Percentiles rank a stretch among this genome's conserved stretches.
These are phyloP conservation scores for Mycosphaerella arachidis DNA, from an alignment of 2,329 filamentous ascomycete species.

Conservation along the genomic window DNA sequence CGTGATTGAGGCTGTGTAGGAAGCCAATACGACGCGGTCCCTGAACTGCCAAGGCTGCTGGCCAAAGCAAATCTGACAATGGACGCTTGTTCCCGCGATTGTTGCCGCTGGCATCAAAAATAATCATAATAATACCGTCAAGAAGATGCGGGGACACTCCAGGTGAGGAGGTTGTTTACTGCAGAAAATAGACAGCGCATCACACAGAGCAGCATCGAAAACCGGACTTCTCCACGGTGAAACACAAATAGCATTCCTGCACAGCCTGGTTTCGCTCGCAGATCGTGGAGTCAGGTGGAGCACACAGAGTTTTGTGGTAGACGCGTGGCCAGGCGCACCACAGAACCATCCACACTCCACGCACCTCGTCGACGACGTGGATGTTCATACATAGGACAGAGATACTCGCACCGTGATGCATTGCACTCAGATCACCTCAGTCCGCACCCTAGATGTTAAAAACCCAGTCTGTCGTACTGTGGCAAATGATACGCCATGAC, in stretches of 20 bases:
- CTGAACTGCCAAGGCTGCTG: neutral
- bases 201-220: neutral
- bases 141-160: too few species aligned
- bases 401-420: too few species aligned
- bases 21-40: neutral
- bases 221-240: neutral
- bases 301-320: neutral
- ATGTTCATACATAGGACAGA: too few species aligned
- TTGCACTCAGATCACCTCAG: neutral
- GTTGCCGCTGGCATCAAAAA: neutral
- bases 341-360: too few species aligned
- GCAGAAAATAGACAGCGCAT: neutral
- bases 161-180: neutral
- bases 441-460: neutral
- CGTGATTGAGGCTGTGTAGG: neutral
- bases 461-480: neutral
- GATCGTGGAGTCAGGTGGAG: neutral
- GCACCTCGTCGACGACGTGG: too few species aligned
- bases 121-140: neutral
- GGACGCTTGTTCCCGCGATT: neutral
- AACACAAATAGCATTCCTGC: constrained; percentile 1
- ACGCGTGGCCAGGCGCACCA: too few species aligned
- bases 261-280: neutral
- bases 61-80: neutral
- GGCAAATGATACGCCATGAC: neutral